Evolutionary conservation across 164 flowering plant genomes (phyloP).

Genomic region (Dillenia suffruticosa): DNA sequence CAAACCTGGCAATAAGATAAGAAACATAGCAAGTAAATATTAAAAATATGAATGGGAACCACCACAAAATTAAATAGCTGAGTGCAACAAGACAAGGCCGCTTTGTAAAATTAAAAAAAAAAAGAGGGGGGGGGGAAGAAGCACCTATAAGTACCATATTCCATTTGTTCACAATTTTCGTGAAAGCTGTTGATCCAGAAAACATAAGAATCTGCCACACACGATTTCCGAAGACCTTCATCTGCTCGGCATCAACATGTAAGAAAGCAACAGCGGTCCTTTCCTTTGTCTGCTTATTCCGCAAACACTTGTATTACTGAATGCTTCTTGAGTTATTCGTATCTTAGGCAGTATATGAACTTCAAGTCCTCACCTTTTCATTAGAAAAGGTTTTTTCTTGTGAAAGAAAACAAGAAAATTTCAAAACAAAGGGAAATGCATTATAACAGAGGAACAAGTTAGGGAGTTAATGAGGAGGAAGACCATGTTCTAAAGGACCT

Average conservation of each 20-base stretch:
- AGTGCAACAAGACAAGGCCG: background rate
- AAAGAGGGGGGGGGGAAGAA: constrained; percentile 29
- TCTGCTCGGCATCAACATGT: constrained; percentile 97
- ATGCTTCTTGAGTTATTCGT: constrained; percentile 98
- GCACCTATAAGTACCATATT: constrained; percentile 95
- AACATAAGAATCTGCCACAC: constrained; percentile 99
- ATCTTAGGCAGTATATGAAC: constrained; percentile 93
- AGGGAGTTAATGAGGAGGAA: no score
- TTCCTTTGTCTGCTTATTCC: constrained; percentile 98
- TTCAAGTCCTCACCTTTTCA: constrained; percentile 93
- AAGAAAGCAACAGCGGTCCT: constrained; percentile 97
- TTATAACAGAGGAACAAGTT: no score
- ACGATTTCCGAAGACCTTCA: constrained; percentile 98
- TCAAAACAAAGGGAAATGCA: no score
- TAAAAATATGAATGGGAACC: background rate
- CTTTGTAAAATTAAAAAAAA: background rate
- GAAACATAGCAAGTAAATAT: constrained; percentile 5
- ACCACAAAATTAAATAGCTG: background rate
- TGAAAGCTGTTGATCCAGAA: constrained; percentile 97
- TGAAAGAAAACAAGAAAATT: no score
- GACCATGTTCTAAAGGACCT: no score
- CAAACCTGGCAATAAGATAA: constrained; percentile 45
- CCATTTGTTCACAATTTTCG: constrained; percentile 98
- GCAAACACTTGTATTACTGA: constrained; percentile 90
- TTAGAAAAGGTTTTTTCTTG: no score